Conservation (phyloP, 2,329 filamentous ascomycete species). For the Monilinia laxa region DNA sequence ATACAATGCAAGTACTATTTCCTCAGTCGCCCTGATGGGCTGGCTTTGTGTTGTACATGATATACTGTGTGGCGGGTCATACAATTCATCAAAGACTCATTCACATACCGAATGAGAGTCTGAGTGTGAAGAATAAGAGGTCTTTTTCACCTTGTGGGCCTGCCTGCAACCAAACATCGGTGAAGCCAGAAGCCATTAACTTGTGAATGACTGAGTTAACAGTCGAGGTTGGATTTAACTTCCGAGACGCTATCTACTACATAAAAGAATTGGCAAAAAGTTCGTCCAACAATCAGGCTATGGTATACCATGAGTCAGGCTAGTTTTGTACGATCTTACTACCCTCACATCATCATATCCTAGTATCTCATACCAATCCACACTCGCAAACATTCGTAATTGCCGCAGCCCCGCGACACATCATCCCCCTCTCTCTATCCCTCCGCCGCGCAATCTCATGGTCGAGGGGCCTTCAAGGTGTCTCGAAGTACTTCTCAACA, state of each 20-base stretch:
- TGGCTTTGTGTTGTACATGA: conserved; percentile 9
- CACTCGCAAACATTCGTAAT: neutral
- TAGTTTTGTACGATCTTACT: neutral
- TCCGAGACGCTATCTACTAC: neutral
- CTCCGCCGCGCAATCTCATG: neutral
- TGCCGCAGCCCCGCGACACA: neutral
- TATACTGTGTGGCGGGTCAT: neutral
- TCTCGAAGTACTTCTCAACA: neutral
- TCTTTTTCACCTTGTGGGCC: neutral
- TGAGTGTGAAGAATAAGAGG: neutral
- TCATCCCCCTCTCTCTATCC: neutral
- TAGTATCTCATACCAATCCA: conserved; percentile 9
- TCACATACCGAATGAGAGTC: neutral
- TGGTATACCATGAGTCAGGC: neutral
- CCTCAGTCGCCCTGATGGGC: conserved; percentile 20
- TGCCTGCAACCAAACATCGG: neutral
- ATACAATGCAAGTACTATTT: conserved; percentile 13
- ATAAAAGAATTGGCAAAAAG: conserved; percentile 1
- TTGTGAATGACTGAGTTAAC: neutral
- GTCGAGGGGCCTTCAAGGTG: neutral
- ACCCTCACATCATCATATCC: conserved; percentile 1
- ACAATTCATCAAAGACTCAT: neutral
- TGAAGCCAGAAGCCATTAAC: neutral
- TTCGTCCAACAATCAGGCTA: neutral
- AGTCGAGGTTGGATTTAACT: neutral